Conservation (phyloP, 2,329 filamentous ascomycete genomes). For the Decorospora gaudefroyi region DNA sequence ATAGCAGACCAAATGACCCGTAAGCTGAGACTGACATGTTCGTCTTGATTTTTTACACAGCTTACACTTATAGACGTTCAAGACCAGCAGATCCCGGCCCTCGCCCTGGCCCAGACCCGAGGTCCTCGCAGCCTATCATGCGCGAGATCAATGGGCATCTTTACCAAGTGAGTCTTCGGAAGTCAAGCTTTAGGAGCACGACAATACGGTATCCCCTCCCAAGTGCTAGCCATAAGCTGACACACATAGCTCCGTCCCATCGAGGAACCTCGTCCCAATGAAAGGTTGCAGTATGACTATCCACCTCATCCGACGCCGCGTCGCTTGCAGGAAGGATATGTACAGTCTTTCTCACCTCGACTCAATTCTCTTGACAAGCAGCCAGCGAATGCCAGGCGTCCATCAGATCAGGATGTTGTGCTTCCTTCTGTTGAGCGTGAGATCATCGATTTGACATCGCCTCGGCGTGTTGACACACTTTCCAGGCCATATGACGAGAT, state of each 20-base stretch:
- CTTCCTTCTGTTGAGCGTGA: constrained; percentile 45
- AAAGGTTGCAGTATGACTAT: constrained; percentile 24
- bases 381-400: constrained; percentile 24
- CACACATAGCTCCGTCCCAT: constrained; percentile 38
- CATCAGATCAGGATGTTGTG: constrained; percentile 40
- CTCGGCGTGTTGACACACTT: constrained; percentile 14
- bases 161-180: constrained; percentile 42
- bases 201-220: constrained; percentile 15
- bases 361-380: constrained; percentile 19
- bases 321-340: constrained; percentile 19
- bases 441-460: constrained; percentile 23
- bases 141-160: constrained; percentile 37
- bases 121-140: constrained; percentile 23
- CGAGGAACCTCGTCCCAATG: constrained; percentile 16
- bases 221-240: constrained; percentile 24
- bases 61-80: constrained; percentile 26
- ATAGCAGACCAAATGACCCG: constrained; percentile 21
- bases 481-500: constrained; percentile 12
- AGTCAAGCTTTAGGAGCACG: constrained; percentile 19
- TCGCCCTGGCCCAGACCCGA: constrained; percentile 14
- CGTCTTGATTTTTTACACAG: not conserved
- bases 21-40: constrained; percentile 18
- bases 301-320: constrained; percentile 13
- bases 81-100: constrained; percentile 18
- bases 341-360: constrained; percentile 19